phyloP scores from a whole-genome alignment of 805 yeast species.

The Blastobotrys chiropterorum region DNA sequence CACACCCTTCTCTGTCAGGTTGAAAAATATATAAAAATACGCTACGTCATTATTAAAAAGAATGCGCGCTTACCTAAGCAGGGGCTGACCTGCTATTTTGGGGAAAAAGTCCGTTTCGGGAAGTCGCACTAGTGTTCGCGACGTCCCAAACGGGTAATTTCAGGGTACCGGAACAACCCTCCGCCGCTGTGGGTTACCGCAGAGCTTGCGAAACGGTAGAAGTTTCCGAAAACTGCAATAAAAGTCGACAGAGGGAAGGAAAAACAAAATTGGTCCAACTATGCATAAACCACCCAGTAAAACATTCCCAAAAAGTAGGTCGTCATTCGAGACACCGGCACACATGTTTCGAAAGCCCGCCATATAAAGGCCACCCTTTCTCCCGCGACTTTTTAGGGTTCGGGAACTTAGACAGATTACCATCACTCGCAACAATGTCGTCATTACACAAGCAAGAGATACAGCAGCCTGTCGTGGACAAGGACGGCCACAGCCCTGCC shows the following conservation, averaged over 20 bases:
- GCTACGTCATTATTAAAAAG: too few species aligned
- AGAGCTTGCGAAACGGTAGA: not conserved
- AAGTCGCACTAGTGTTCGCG: too few species aligned
- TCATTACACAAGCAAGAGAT: not conserved
- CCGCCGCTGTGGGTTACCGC: not conserved
- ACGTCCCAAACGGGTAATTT: constrained; percentile 1
- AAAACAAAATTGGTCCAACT: too few species aligned
- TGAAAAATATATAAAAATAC: too few species aligned
- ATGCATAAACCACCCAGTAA: too few species aligned
- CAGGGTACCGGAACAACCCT: not conserved
- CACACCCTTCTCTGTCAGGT: too few species aligned
- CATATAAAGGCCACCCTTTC: too few species aligned
- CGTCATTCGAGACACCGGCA: too few species aligned
- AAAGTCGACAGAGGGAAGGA: too few species aligned
- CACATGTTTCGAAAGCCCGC: too few species aligned
- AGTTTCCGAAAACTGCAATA: not conserved
- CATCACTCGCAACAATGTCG: not conserved
- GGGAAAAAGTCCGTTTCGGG: constrained; percentile 1
- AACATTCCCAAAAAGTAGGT: not conserved
- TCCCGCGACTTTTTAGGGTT: not conserved
- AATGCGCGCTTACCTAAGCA: not conserved
- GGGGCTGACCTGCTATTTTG: not conserved
- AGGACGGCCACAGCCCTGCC: not conserved
- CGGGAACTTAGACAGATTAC: not conserved
- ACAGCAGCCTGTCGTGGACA: not conserved